Percentiles rank a stretch among this genome's conserved stretches.
These are phyloP conservation scores for Typha latifolia DNA, from an alignment of 176 grass and related monocot species.

Conservation along the genomic window DNA sequence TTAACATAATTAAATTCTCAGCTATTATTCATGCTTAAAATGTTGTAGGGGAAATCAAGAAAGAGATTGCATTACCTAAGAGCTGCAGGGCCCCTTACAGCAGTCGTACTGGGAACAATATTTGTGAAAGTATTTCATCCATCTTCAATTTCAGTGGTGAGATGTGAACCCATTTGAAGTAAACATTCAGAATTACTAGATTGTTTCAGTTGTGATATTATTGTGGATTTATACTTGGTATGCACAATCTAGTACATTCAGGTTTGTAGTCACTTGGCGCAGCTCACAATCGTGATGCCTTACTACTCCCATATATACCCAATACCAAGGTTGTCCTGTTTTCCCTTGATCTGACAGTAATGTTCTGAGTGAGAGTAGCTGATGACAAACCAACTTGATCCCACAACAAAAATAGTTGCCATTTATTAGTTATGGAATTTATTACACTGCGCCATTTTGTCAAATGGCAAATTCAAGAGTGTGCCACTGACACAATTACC, in stretches of 20 bases:
- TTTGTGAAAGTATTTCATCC: conserved; percentile 92
- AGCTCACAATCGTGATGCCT: no score
- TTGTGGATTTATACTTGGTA: not conserved
- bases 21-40: conserved; percentile 15
- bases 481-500: not conserved
- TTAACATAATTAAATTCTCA: not conserved
- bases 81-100: conserved; percentile 79
- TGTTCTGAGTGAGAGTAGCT: no score
- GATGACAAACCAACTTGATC: not conserved
- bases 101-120: conserved; percentile 74
- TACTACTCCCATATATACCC: no score
- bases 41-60: conserved; percentile 70
- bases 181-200: not conserved
- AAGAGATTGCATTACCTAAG: conserved; percentile 62
- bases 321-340: no score
- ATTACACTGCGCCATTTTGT: not conserved
- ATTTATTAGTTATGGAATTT: not conserved
- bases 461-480: not conserved
- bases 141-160: conserved; percentile 82
- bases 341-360: no score
- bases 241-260: no score
- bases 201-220: not conserved
- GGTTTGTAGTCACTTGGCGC: no score
- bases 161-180: conserved; percentile 25
- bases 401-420: not conserved